Evolutionary conservation across 345 rosid species (phyloP), one percentile per base, ranked within the genome.

Genomic region (Abelmoschus esculentus): DNA sequence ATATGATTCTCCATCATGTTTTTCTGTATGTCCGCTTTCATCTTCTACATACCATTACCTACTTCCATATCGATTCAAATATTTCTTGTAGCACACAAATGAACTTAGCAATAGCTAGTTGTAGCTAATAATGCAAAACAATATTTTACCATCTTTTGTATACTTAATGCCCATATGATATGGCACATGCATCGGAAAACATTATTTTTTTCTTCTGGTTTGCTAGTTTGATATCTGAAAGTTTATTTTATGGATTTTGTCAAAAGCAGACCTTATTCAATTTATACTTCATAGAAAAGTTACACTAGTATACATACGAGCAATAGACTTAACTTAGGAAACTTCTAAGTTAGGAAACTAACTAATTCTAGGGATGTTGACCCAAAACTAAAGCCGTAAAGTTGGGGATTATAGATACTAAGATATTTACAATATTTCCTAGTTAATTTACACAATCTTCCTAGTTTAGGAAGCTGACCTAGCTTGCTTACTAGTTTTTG

Each of bases 1-100:
- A 81, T 75, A 78, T 79, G 98, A 91, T 80, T 86, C 98, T 71
- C 98, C 98, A 78, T 89, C 97, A 34, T 71, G 74, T 61, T 93
- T 93, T 77, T 86, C 92, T 74, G 96, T 93, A 89, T 74, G 97
- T 80, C 70, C 67, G 74, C 14, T 61, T 81, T 67, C 65, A 55
- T 55, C 17, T 42, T 29, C 66, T 74, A 66, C 62, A 19, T 63
- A 67, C 61, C 18, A 38, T 79, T 76, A 47, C 72, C 55, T 76
- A 66, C 56, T 67, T 54, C 67, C 52, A 19, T 73, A 65, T 71
- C 42, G 5, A 34, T 34, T 34, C 36, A 69, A 46, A 67, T 72
- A n/a, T 72, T 64, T 56, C 15, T 67, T 34, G 36, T 58, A 22
- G 54, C 36, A 67, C 7, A 40, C 73, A 42, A 34, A 63, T 52